Base-by-base conservation (phyloP, 1,139 yeast genomes). In the Zygosaccharomyces pseudobailii region DNA sequence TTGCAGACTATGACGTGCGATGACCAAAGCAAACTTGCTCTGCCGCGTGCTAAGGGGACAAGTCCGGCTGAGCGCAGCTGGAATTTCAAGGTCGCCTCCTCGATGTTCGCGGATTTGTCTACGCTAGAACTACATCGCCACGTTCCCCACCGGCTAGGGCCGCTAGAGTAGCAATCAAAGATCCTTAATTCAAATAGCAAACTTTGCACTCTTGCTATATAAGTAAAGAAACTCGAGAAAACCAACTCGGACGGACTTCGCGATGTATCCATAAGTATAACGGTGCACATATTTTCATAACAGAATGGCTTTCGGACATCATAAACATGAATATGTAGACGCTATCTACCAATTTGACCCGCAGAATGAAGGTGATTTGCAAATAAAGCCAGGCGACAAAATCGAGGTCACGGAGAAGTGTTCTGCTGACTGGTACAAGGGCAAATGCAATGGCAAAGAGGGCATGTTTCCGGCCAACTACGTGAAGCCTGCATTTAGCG, bases 401-500 rank as follows among this genome's bases (percentile, higher is more conserved):
- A 67, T 92, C 46, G 78, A 78, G 34, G 78, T 92, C 6, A 53
- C 79, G 5, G 96, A 89, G 62, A 87, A 80, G 63, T 74, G 85
- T 50, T 87, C 94, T 20, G 76, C 77, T 34, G 94, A 89, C 64
- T 90, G 98, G 97, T 89, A 94, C 88, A 84, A 80, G 64, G 97
- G 98, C 37, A 72, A 72, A 22, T 69, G 72, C 48, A 75, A 78
- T 36, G 78, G 79, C 38, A 66, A 68, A 23, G 76, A 78, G 6
- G 98, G 98, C 23, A 82, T 90, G 58, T 90, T 92, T 71, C 98
- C 98, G 5, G 73, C 94, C 2, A 88, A 88, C 66, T 92, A 92
- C 63, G 95, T 88, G 40, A 74, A 71, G 51, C 66, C 74, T 4
- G 68, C 77, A 6, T 71, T 72, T 19, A 48, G 51, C 20, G 70